A percentile compares a stretch with the other conserved stretches of the same genome.
Conservation (phyloP, 2,329 filamentous ascomycete genomes). For the Sphaerulina vaccinii region DNA sequence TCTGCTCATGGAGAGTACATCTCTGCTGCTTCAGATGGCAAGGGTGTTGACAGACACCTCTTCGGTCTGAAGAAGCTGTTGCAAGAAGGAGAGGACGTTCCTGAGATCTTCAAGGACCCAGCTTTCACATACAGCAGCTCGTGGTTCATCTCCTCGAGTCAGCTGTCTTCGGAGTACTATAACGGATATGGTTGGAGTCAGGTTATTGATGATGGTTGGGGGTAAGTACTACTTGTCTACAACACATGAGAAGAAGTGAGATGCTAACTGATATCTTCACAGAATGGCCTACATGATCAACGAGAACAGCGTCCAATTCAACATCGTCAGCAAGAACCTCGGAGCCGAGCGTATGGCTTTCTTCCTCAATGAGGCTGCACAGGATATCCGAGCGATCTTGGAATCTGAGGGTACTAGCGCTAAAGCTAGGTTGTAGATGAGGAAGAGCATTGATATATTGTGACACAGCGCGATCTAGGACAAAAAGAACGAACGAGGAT, state of each 20-base stretch:
- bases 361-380: constrained; percentile 90
- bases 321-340: constrained; percentile 89
- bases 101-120: constrained; percentile 81
- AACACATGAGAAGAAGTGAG: background rate
- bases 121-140: constrained; percentile 78
- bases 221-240: constrained; percentile 43
- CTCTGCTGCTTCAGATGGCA: constrained; percentile 80
- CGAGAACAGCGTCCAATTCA: constrained; percentile 98
- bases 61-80: constrained; percentile 94
- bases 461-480: too few relatives aligned
- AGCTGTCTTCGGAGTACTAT: constrained; percentile 94
- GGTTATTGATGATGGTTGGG: constrained; percentile 92
- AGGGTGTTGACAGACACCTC: constrained; percentile 93
- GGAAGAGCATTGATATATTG: too few relatives aligned
- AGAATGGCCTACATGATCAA: constrained; percentile 99
- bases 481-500: too few relatives aligned
- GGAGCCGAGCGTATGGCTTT: constrained; percentile 92
- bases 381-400: constrained; percentile 84
- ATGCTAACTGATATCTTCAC: constrained; percentile 25
- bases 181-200: constrained; percentile 99
- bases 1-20: constrained; percentile 88
- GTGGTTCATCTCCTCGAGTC: constrained; percentile 86
- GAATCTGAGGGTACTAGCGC: constrained; percentile 57
- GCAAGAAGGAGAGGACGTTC: constrained; percentile 74
- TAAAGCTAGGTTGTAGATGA: constrained; percentile 10